Conservation (phyloP, 176 grass and related monocot genomes). For the Miscanthus lutarioriparius region DNA sequence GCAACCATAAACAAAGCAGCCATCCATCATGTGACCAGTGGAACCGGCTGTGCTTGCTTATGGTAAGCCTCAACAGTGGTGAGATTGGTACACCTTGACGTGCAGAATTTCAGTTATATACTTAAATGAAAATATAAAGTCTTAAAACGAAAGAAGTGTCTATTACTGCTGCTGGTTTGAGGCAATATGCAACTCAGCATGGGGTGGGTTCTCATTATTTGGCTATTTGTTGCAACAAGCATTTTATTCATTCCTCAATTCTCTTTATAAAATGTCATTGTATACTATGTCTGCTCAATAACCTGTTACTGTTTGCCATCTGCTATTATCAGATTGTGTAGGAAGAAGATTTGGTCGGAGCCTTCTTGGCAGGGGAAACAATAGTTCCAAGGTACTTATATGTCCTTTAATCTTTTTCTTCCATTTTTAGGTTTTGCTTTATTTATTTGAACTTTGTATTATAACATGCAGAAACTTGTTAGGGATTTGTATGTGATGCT, state of each 20-base stretch:
- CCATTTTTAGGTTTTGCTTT: conserved; percentile 6
- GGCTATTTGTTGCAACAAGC: background rate
- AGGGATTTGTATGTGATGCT: conserved; percentile 83
- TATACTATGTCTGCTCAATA: background rate
- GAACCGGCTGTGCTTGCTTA: background rate
- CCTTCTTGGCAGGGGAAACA: conserved; percentile 74
- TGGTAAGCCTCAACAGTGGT: background rate
- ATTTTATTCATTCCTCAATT: conserved; percentile 8
- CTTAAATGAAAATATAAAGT: background rate
- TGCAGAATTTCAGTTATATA: background rate
- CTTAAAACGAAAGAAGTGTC: background rate
- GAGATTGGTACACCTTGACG: background rate
- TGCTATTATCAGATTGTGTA: conserved; percentile 78
- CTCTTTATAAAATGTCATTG: background rate
- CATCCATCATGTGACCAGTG: conserved; percentile 26
- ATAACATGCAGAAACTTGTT: conserved; percentile 62
- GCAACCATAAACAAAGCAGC: conserved; percentile 16
- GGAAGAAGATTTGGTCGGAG: conserved; percentile 70
- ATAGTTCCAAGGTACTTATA: conserved; percentile 67
- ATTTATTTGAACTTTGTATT: conserved; percentile 31
- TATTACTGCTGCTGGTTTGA: conserved; percentile 8
- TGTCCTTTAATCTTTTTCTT: conserved; percentile 10
- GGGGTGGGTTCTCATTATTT: conserved; percentile 1
- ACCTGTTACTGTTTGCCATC: conserved; percentile 34
- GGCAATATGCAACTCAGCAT: conserved; percentile 16